These are phyloP conservation scores for Meira nashicola DNA, from an alignment of 1,284 basidiomycete genomes.

Conservation along the genomic window DNA sequence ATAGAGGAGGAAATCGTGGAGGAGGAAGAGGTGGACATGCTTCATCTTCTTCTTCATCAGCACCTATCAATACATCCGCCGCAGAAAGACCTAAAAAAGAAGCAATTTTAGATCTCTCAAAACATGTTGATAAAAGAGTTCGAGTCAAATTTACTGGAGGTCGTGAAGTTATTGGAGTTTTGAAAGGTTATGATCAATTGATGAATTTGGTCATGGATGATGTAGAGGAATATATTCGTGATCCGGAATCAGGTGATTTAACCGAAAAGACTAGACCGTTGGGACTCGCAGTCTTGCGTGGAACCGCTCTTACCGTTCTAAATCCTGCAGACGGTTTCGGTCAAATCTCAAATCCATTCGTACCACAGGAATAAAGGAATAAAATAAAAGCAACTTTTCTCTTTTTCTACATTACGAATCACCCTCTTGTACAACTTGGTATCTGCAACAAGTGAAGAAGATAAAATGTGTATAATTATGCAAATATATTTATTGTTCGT, in stretches of 20 bases:
- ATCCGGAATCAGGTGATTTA: conserved; percentile 33
- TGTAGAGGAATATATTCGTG: conserved; percentile 66
- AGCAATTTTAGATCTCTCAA: conserved; percentile 89
- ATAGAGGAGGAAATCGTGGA: background rate
- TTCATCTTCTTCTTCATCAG: conserved; percentile 9
- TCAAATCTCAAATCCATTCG: conserved; percentile 38
- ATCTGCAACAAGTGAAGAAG: too few species aligned
- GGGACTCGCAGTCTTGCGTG: conserved; percentile 48
- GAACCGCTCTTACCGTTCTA: conserved; percentile 48
- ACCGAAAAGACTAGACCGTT: conserved; percentile 37
- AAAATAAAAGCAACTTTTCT: too few species aligned
- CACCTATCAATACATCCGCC: background rate
- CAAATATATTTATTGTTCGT: too few species aligned
- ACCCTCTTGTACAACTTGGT: too few species aligned
- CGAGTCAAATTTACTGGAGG: conserved; percentile 95
- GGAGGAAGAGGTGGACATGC: conserved; percentile 10
- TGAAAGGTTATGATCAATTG: conserved; percentile 95
- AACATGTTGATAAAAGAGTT: conserved; percentile 86
- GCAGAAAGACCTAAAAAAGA: conserved; percentile 83
- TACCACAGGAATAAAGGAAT: conserved; percentile 1
- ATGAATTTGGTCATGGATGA: conserved; percentile 92
- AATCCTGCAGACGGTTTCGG: conserved; percentile 51
- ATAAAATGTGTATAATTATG: too few species aligned
- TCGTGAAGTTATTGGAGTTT: conserved; percentile 81
- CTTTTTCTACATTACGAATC: too few species aligned